Conservation (phyloP, 129 eudicot species). For the Apium graveolens region DNA sequence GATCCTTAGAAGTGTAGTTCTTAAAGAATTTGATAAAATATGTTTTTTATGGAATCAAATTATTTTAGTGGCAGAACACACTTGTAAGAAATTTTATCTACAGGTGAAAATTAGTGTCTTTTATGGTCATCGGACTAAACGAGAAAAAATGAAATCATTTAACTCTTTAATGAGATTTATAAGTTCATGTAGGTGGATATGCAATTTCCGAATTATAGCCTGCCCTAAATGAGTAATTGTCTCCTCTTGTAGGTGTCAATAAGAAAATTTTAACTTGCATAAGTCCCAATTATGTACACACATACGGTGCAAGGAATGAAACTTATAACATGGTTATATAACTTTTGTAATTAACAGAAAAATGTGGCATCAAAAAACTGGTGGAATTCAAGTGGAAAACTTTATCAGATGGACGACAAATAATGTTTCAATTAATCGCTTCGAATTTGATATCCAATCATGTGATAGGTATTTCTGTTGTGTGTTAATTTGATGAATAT, state of each 20-base stretch:
- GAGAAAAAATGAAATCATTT: background rate
- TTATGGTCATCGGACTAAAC: background rate
- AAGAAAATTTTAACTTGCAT: constrained; percentile 39
- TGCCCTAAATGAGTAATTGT: constrained; percentile 64
- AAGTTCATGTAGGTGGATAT: constrained; percentile 46
- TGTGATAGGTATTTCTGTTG: background rate
- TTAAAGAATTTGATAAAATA: constrained; percentile 56
- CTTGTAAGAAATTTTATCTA: constrained; percentile 31
- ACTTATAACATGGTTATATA: background rate
- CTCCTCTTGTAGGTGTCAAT: constrained; percentile 66
- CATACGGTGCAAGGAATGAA: background rate
- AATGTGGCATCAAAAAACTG: constrained; percentile 46
- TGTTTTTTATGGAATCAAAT: constrained; percentile 58
- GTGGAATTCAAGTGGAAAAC: constrained; percentile 87
- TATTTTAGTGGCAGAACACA: constrained; percentile 44
- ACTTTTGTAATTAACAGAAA: constrained; percentile 40
- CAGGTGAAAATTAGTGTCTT: background rate
- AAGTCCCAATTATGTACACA: background rate
- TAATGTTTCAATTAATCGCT: constrained; percentile 25
- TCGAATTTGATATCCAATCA: background rate
- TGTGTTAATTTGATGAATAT: background rate
- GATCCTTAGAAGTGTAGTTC: constrained; percentile 51
- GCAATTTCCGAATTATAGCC: constrained; percentile 47
- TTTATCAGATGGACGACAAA: constrained; percentile 55
- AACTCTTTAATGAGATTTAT: background rate